Conservation (phyloP, 441 rosid genomes). For the Erodium texanum region DNA sequence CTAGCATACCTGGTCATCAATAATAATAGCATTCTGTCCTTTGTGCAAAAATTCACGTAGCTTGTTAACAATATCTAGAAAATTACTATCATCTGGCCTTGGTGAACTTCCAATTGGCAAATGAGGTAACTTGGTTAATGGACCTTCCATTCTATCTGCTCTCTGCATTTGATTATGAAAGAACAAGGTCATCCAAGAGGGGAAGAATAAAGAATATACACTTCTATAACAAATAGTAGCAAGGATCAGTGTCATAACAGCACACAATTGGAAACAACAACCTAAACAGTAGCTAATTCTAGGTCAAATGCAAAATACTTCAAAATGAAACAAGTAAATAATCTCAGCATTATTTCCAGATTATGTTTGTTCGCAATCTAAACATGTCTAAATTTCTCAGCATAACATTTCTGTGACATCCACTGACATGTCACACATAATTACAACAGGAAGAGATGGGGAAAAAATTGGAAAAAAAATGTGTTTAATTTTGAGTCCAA, state of each 20-base stretch:
- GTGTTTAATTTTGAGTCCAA: not conserved
- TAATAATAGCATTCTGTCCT: slow-evolving; percentile 34
- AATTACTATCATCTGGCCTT: slow-evolving; percentile 14
- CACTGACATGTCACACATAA: not conserved
- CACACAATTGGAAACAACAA: slow-evolving; percentile 1
- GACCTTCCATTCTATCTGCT: not conserved
- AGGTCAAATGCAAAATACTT: not conserved
- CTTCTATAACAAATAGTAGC: not conserved
- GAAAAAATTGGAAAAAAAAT: not conserved
- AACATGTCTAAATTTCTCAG: not conserved
- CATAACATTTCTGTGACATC: not conserved
- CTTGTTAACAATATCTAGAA: slow-evolving; percentile 25
- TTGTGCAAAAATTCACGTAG: slow-evolving; percentile 29
- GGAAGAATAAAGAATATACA: not conserved
- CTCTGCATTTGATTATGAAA: slow-evolving; percentile 3
- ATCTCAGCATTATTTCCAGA: not conserved
- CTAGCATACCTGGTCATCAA: slow-evolving; percentile 39
- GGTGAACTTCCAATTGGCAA: slow-evolving; percentile 21
- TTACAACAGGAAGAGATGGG: not conserved
- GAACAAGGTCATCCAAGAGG: slow-evolving; percentile 8
- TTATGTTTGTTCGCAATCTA: not conserved
- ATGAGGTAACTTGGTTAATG: slow-evolving; percentile 11
- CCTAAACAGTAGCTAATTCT: not conserved
- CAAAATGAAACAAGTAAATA: not conserved
- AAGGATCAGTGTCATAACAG: not conserved